Conservation (phyloP, 1,139 yeast genomes). For the Pneumocystis jirovecii region DNA sequence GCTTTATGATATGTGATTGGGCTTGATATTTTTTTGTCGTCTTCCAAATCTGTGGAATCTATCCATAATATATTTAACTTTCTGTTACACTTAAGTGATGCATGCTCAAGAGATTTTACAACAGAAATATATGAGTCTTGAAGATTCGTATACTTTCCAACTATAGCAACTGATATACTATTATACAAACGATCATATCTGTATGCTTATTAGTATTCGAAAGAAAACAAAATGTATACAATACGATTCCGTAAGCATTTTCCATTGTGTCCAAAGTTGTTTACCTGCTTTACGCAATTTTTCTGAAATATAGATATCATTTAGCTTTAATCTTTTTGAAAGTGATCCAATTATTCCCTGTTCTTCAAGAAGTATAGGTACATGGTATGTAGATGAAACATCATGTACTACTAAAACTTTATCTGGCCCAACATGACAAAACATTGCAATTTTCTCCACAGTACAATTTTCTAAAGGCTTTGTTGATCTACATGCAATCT, state of each 20-base stretch:
- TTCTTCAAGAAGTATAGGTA: conserved; percentile 76
- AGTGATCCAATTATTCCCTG: conserved; percentile 73
- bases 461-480: conserved; percentile 68
- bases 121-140: conserved; percentile 93
- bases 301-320: conserved; percentile 35
- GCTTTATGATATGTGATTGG: conserved; percentile 82
- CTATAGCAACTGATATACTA: conserved; percentile 83
- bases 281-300: conserved; percentile 52
- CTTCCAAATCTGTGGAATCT: conserved; percentile 82
- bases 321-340: conserved; percentile 49
- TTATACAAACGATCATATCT: conserved; percentile 60
- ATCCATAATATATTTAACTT: conserved; percentile 87
- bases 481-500: conserved; percentile 89
- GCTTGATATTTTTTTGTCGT: conserved; percentile 35
- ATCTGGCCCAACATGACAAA: conserved; percentile 94
- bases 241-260: conserved; percentile 52
- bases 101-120: conserved; percentile 87
- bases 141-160: conserved; percentile 90
- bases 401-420: conserved; percentile 96
- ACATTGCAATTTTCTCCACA: conserved; percentile 92
- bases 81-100: conserved; percentile 78
- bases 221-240: neutral
- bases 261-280: conserved; percentile 63
- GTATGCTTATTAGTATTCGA: neutral
- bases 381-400: conserved; percentile 93